A percentile compares a stretch with the other conserved stretches of the same genome.
phyloP scores from a whole-genome alignment of 371 early-diverging fungal species.

The Apophysomyces elegans region DNA sequence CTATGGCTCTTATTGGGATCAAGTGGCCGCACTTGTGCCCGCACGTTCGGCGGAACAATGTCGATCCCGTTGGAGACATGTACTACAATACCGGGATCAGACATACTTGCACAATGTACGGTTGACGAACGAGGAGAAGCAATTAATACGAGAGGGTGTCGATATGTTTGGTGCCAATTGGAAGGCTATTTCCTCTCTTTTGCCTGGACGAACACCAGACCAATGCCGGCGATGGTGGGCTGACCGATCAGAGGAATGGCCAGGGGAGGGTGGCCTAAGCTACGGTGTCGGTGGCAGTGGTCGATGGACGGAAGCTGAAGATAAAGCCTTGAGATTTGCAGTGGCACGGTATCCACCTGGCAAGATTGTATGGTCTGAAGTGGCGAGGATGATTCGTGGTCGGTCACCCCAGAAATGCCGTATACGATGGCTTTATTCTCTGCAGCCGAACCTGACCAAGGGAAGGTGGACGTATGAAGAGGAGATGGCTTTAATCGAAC shows the following conservation, averaged over 20 bases:
- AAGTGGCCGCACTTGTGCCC: constrained; percentile 11
- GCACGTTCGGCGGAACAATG: constrained; percentile 26
- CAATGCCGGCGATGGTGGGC: constrained; percentile 44
- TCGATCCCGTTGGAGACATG: constrained; percentile 27
- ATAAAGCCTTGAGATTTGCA: constrained; percentile 30
- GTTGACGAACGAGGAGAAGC: constrained; percentile 35
- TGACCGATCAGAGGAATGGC: background rate
- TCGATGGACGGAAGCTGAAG: constrained; percentile 37
- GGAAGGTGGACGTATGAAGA: constrained; percentile 41
- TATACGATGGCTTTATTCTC: constrained; percentile 21
- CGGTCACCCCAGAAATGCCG: constrained; percentile 33
- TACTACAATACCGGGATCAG: constrained; percentile 11
- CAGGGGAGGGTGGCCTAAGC: background rate
- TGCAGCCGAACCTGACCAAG: constrained; percentile 18
- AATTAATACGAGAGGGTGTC: constrained; percentile 37
- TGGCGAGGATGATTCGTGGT: constrained; percentile 32
- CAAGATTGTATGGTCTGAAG: constrained; percentile 26
- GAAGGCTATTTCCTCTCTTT: constrained; percentile 35
- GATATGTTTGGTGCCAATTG: constrained; percentile 50
- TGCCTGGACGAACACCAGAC: constrained; percentile 42
- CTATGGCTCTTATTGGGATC: constrained; percentile 24
- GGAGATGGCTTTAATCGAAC: constrained; percentile 34
- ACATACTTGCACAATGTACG: constrained; percentile 3
- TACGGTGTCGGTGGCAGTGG: background rate
- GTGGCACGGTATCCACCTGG: constrained; percentile 18